A percentile compares a stretch with the other conserved stretches of the same genome.
These are phyloP conservation scores for Schoenoplectus tabernaemontani DNA, from an alignment of 202 grass and related monocot species.

Conservation along the genomic window DNA sequence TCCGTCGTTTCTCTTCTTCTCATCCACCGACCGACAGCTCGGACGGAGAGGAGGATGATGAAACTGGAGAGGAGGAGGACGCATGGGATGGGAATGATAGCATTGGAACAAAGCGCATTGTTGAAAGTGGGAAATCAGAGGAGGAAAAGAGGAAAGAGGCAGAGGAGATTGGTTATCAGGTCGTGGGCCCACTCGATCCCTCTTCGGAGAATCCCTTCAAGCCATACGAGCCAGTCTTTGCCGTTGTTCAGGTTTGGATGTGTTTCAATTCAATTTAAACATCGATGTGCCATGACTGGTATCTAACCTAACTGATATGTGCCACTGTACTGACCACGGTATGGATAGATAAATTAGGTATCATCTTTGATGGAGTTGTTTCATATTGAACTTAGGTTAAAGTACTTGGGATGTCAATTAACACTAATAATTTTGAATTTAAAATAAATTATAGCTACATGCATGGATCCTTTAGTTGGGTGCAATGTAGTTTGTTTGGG, in stretches of 20 bases:
- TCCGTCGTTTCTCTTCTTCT: conserved; percentile 18
- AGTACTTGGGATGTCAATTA: background rate
- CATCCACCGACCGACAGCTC: conserved; percentile 20
- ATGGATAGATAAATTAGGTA: background rate
- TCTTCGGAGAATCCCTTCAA: conserved; percentile 89
- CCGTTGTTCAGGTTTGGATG: conserved; percentile 65
- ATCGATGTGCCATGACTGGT: background rate
- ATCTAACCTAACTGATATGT: background rate
- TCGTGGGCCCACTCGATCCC: conserved; percentile 43
- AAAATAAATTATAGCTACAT: background rate
- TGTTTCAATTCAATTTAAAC: background rate
- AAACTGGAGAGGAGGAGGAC: conserved; percentile 32
- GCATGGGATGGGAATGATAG: conserved; percentile 40
- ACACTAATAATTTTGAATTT: background rate
- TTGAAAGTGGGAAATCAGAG: conserved; percentile 68
- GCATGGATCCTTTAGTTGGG: background rate
- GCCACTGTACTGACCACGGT: background rate
- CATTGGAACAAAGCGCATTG: conserved; percentile 35
- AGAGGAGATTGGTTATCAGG: conserved; percentile 70
- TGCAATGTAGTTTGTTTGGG: background rate
- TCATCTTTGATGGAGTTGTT: background rate
- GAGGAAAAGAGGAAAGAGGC: conserved; percentile 79
- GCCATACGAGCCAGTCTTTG: conserved; percentile 72
- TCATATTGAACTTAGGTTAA: background rate
- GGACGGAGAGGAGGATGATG: conserved; percentile 57